Percentiles rank a stretch among this genome's conserved stretches.
These are phyloP conservation scores for Penicillium canescens DNA, from an alignment of 495 filamentous ascomycete genomes.

Conservation along the genomic window DNA sequence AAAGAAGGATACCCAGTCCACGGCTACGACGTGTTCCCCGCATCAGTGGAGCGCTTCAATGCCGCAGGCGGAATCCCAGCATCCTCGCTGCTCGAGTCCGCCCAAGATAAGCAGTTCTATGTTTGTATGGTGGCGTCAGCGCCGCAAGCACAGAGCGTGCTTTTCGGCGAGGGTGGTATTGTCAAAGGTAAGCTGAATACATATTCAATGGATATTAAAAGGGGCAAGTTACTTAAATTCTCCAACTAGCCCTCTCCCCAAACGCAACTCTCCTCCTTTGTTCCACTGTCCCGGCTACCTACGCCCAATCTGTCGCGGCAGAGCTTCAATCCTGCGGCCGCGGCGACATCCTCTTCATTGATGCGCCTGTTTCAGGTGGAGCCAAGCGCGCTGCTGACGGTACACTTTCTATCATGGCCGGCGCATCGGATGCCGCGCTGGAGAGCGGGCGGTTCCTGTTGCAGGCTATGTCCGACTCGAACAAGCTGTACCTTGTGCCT, in stretches of 20 bases:
- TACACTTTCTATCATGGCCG: conserved; percentile 79
- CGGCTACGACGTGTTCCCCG: conserved; percentile 73
- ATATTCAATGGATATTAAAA: background rate
- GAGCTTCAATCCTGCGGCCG: conserved; percentile 55
- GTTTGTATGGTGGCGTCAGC: conserved; percentile 82
- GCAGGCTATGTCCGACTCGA: conserved; percentile 55
- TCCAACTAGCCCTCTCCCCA: conserved; percentile 45
- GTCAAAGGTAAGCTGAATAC: conserved; percentile 29
- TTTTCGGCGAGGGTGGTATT: conserved; percentile 65
- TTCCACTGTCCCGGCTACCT: conserved; percentile 72
- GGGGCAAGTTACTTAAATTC: background rate
- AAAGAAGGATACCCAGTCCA: conserved; percentile 67
- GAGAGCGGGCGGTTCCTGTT: conserved; percentile 60
- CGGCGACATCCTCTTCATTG: conserved; percentile 67
- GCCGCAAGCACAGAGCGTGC: conserved; percentile 63
- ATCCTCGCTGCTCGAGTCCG: conserved; percentile 62
- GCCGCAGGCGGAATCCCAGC: conserved; percentile 64
- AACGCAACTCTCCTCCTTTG: conserved; percentile 67
- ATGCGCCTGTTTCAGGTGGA: conserved; percentile 79
- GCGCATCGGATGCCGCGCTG: conserved; percentile 58
- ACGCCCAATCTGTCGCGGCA: conserved; percentile 58
- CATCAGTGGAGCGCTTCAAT: conserved; percentile 70
- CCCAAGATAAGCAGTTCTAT: conserved; percentile 58
- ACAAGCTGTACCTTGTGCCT: conserved; percentile 71
- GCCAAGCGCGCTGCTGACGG: conserved; percentile 70